These are phyloP conservation scores for Chrysanthemum seticuspe DNA, from an alignment of 129 eudicot genomes.

Conservation along the genomic window DNA sequence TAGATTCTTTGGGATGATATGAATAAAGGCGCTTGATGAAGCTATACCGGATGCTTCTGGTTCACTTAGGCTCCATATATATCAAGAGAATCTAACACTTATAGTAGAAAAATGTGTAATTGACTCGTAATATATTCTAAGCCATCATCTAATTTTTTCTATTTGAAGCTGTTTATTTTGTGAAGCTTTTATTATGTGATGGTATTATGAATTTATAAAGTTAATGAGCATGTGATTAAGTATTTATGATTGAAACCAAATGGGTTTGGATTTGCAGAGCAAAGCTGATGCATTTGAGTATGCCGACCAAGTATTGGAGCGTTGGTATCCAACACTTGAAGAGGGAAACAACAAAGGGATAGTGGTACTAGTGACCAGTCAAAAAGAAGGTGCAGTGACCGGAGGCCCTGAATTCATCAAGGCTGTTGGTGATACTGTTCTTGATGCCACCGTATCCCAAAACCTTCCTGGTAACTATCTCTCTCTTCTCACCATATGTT, in stretches of 20 bases:
- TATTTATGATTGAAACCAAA: neutral
- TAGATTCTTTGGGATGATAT: too few relatives aligned
- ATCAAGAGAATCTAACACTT: too few relatives aligned
- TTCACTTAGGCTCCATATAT: too few relatives aligned
- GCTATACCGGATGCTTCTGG: too few relatives aligned
- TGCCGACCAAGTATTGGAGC: conserved; percentile 96
- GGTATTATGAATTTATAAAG: neutral
- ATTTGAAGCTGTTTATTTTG: too few relatives aligned
- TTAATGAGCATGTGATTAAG: neutral
- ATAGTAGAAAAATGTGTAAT: too few relatives aligned
- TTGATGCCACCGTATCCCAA: conserved; percentile 91
- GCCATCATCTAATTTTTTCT: too few relatives aligned
- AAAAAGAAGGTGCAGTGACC: conserved; percentile 96
- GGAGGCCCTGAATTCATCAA: conserved; percentile 97
- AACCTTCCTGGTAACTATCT: conserved; percentile 75
- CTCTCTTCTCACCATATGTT: neutral
- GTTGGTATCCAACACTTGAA: conserved; percentile 94
- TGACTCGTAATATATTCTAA: too few relatives aligned
- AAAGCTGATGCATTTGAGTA: conserved; percentile 99
- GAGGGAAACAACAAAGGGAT: conserved; percentile 94
- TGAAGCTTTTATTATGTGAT: too few relatives aligned
- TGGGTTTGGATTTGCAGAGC: conserved; percentile 48
- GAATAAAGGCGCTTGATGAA: too few relatives aligned
- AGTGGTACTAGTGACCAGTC: conserved; percentile 91
- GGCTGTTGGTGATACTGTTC: conserved; percentile 93